phyloP scores from a whole-genome alignment of 352 stramenopile genomes.

The Nothophytophthora sp. region DNA sequence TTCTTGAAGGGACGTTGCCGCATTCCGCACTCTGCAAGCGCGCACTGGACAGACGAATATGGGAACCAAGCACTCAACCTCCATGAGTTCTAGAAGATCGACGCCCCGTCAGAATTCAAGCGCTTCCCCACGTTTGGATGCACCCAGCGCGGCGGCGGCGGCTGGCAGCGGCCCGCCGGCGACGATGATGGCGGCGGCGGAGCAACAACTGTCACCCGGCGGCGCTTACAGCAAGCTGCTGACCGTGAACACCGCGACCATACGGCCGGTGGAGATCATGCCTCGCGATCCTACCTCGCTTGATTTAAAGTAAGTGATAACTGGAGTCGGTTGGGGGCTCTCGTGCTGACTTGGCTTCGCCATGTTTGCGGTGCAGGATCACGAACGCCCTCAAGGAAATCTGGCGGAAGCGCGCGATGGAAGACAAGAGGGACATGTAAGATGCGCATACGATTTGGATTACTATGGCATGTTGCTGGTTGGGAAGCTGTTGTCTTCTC shows the following conservation, averaged over 20 bases:
- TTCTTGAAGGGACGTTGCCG: neutral
- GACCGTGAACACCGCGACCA: slow-evolving; percentile 37
- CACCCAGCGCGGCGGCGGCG: neutral
- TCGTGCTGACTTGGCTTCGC: too few relatives aligned
- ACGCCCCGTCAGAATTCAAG: slow-evolving; percentile 19
- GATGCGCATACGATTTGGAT: neutral
- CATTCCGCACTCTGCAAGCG: neutral
- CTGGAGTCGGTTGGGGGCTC: too few relatives aligned
- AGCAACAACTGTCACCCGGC: slow-evolving; percentile 10
- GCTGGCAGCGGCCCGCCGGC: too few relatives aligned
- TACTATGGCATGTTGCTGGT: neutral
- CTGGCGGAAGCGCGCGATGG: slow-evolving; percentile 52
- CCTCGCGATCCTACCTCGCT: slow-evolving; percentile 38
- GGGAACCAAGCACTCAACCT: slow-evolving; percentile 76
- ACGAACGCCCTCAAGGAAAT: slow-evolving; percentile 78
- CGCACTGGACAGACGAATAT: slow-evolving; percentile 18
- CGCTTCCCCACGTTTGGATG: slow-evolving; percentile 6
- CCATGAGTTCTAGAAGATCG: slow-evolving; percentile 45
- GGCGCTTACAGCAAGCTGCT: slow-evolving; percentile 11
- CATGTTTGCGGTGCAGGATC: slow-evolving; percentile 37
- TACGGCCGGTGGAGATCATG: slow-evolving; percentile 47
- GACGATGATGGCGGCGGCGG: neutral
- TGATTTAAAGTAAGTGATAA: slow-evolving; percentile 61
- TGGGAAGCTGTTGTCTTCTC: neutral
- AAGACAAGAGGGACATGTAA: slow-evolving; percentile 56